Evolutionary conservation across 192 early-diverging fungal species (phyloP), one percentile per base, ranked within the genome.

Genomic region (Pilobolus umbonatus): DNA sequence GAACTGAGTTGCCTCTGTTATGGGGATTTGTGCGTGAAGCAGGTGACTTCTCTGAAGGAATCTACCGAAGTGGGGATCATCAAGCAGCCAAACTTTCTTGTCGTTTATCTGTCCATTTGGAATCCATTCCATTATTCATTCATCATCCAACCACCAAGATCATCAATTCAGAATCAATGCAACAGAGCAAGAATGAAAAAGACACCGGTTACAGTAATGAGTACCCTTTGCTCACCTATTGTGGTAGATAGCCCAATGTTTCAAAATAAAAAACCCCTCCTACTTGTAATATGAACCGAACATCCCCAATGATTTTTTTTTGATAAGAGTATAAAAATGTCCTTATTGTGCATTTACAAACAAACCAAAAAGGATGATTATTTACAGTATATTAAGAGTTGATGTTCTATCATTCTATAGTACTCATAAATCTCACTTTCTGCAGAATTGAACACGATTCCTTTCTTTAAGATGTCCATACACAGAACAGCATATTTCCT

Each of bases 401-500:
- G 44, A 19, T 56, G 31, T 22, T 64, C 63, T 29, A 65, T 65
- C 10, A 34, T 15, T 30, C 44, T 26, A 58, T 65, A 65, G 28
- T 65, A 40, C 10, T 58, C 39, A 55, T 56, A 65, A 31, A 65
- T 30, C 2, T 49, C 31, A 2, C 49, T 38, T 39, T 65, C 63
- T 0, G 63, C 46, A 19, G 47, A 40, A 17, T 65, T 58, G 28
- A 55, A 65, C 4, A 65, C 21, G 28, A 52, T 58, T 0, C 63
- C 63, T 44, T 36, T 46, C 29, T 36, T 28, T 31, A 65, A 15
- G 15, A 59, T 45, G 8, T 48, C 19, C 9, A 65, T 44, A 25
- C 63, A 65, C 3, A 55, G 55, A 8, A 65, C n/a, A 3, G 47
- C 38, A 36, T 58, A 50, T 12, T 53, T n/a, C 8, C 63, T 24